Percentiles rank a stretch among this genome's conserved stretches.
Evolutionary conservation across 1,284 basidiomycete genomes (phyloP).

Genomic region (Naganishia sp.): DNA sequence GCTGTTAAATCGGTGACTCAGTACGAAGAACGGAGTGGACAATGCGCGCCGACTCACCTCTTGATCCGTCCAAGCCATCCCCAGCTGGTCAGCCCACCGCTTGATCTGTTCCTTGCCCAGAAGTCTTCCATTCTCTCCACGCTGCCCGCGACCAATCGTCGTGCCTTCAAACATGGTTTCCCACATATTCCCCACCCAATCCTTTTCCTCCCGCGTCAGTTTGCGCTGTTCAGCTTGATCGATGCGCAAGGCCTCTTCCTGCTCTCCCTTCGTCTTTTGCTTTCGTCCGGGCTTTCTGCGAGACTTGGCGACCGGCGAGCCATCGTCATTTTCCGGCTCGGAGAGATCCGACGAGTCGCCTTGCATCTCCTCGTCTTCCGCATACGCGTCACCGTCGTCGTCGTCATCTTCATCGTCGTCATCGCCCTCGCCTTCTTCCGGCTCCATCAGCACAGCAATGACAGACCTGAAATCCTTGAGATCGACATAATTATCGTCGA

Average conservation of each 20-base stretch:
- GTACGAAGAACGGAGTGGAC: not conserved
- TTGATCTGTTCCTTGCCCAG: constrained; percentile 50
- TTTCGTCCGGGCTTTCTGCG: constrained; percentile 30
- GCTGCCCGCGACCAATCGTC: constrained; percentile 21
- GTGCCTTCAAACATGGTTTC: constrained; percentile 39
- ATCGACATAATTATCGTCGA: constrained; percentile 17
- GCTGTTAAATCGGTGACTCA: constrained; percentile 35
- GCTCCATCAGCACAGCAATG: constrained; percentile 51
- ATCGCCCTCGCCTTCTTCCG: constrained; percentile 36
- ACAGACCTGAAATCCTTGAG: constrained; percentile 45
- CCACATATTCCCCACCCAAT: constrained; percentile 48
- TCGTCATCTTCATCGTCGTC: constrained; percentile 33
- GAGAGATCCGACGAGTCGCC: constrained; percentile 15
- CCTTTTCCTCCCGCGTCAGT: constrained; percentile 43
- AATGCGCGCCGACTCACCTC: constrained; percentile 44
- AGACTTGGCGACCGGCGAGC: constrained; percentile 36
- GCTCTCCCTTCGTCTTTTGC: not conserved
- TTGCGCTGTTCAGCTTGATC: constrained; percentile 30
- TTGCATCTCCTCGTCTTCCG: constrained; percentile 29
- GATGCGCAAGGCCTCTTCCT: constrained; percentile 8
- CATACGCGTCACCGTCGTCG: constrained; percentile 20
- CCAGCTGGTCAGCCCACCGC: constrained; percentile 45
- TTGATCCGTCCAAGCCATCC: constrained; percentile 52
- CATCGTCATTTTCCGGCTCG: constrained; percentile 25
- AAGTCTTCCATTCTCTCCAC: constrained; percentile 29